Conservation (phyloP, 2,329 filamentous ascomycete genomes). For the Chaetomiaceae sp. region DNA sequence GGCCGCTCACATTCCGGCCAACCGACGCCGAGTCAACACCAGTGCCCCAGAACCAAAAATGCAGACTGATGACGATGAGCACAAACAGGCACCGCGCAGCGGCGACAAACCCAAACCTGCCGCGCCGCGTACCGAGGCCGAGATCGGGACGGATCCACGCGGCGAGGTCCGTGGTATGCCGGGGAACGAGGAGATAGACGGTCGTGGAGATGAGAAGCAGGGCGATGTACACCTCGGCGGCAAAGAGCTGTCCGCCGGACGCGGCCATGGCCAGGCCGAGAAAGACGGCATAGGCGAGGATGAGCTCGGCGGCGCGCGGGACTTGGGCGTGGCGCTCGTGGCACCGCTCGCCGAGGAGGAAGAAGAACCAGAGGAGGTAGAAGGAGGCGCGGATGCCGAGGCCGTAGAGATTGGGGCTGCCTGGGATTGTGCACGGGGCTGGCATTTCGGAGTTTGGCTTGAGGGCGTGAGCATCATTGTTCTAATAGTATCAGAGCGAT, state of each 20-base stretch:
- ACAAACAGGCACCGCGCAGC: slow-evolving; percentile 11
- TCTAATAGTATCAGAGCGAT: no score
- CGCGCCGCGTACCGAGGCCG: slow-evolving; percentile 2
- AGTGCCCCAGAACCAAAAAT: slow-evolving; percentile 25
- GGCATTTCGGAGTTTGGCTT: neutral
- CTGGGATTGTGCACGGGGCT: slow-evolving; percentile 10
- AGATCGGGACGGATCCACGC: slow-evolving; percentile 14
- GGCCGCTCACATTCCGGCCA: neutral
- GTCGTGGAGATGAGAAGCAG: slow-evolving; percentile 19
- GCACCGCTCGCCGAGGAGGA: slow-evolving; percentile 10
- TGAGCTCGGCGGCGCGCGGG: slow-evolving; percentile 11
- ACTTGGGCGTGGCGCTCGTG: slow-evolving; percentile 14
- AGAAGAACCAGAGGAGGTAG: slow-evolving; percentile 24
- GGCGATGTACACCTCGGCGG: slow-evolving; percentile 21
- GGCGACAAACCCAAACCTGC: slow-evolving; percentile 1
- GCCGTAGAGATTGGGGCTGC: slow-evolving; percentile 22
- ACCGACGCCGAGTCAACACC: slow-evolving; percentile 19
- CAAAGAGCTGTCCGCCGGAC: slow-evolving; percentile 8
- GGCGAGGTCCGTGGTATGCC: slow-evolving; percentile 13
- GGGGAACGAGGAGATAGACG: slow-evolving; percentile 15
- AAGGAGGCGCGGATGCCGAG: slow-evolving; percentile 25
- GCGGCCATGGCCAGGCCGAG: slow-evolving; percentile 14
- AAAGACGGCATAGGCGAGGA: slow-evolving; percentile 22
- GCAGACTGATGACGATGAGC: slow-evolving; percentile 12
- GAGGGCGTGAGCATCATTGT: no score